Evolutionary conservation across 2,329 filamentous ascomycete genomes (phyloP).

Genomic region (Arthrobotrys megalospora): DNA sequence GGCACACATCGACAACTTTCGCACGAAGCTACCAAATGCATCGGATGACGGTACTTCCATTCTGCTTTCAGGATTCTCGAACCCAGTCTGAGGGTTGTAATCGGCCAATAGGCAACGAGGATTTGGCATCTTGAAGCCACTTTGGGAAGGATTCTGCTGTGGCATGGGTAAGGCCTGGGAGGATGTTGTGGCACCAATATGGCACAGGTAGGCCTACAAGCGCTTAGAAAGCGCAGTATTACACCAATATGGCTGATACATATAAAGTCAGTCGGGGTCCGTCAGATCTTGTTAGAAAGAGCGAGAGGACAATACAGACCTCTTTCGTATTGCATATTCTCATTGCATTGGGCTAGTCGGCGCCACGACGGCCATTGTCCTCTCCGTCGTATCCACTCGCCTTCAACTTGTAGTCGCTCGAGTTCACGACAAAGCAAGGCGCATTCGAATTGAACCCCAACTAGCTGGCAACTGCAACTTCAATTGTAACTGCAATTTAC

Average conservation of each 20-base stretch:
- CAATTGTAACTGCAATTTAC: not conserved
- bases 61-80: constrained; percentile 8
- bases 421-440: constrained; percentile 16
- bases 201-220: not conserved
- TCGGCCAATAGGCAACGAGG: not conserved
- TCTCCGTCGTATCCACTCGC: not conserved
- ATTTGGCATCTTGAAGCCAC: not conserved
- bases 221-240: not conserved
- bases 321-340: not conserved
- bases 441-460: not conserved
- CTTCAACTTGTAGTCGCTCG: not conserved
- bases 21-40: not conserved
- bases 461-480: not conserved
- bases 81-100: not conserved
- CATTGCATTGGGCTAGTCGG: not conserved
- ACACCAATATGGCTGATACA: too few relatives aligned
- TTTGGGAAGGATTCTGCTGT: not conserved
- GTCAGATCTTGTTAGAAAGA: not conserved
- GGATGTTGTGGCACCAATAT: not conserved
- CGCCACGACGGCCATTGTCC: constrained; percentile 6
- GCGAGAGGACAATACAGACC: constrained; percentile 1
- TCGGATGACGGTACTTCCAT: not conserved
- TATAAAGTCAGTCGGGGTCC: constrained; percentile 8
- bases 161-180: too few relatives aligned
- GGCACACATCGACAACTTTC: not conserved